A percentile compares a stretch with the other conserved stretches of the same genome.
phyloP scores from a whole-genome alignment of 306 rosid species.

The Purshia tridentata region DNA sequence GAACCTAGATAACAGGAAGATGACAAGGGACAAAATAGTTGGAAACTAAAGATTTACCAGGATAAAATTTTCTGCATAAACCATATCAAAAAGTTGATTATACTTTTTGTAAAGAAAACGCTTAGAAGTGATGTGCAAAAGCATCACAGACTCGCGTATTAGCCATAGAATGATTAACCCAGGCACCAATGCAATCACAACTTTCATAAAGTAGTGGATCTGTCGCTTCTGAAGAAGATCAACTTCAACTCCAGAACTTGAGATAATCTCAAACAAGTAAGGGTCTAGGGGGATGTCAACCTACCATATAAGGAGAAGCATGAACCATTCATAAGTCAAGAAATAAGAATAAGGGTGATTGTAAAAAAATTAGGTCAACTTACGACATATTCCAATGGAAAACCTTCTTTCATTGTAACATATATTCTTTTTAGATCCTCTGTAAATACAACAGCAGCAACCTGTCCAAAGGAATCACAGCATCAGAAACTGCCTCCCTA shows the following conservation, averaged over 20 bases:
- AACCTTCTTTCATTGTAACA: conserved; percentile 95
- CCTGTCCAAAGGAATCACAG: conserved; percentile 55
- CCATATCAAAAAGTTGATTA: conserved; percentile 91
- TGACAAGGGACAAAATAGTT: conserved; percentile 9
- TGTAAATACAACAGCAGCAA: conserved; percentile 85
- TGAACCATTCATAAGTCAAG: conserved; percentile 24
- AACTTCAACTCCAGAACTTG: conserved; percentile 89
- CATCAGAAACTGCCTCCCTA: conserved; percentile 31
- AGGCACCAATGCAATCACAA: conserved; percentile 69
- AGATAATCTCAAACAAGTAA: conserved; percentile 78
- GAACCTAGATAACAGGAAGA: conserved; percentile 8
- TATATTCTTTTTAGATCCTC: conserved; percentile 83
- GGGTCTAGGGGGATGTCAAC: conserved; percentile 97
- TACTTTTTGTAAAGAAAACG: conserved; percentile 87
- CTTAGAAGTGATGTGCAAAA: conserved; percentile 65
- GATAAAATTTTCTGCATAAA: conserved; percentile 85
- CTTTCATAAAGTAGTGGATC: conserved; percentile 88
- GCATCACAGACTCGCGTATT: conserved; percentile 73
- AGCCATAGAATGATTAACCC: conserved; percentile 88
- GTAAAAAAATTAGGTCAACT: conserved; percentile 40
- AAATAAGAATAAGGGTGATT: conserved; percentile 20
- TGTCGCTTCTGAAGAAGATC: conserved; percentile 88
- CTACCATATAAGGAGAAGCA: conserved; percentile 39
- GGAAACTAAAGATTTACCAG: conserved; percentile 49
- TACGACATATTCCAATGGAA: conserved; percentile 87